These are phyloP conservation scores for Cronartium quercuum DNA, from an alignment of 1,284 basidiomycete genomes.

Conservation along the genomic window DNA sequence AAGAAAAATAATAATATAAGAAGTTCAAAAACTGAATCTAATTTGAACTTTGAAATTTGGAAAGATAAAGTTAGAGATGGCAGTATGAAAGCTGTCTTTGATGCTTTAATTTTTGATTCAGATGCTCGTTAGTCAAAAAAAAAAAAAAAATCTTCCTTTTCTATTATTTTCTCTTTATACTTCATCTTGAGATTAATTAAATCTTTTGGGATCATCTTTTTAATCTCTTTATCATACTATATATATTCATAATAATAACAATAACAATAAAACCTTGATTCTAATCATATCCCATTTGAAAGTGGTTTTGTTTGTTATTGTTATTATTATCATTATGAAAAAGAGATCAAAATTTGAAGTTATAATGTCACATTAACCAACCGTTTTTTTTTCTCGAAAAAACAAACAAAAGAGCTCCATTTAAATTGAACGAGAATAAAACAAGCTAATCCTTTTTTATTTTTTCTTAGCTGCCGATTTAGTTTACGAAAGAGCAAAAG, in stretches of 20 bases:
- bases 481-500: conserved; percentile 58
- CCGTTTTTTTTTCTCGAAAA: not conserved
- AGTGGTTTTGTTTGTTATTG: too few relatives aligned
- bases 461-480: conserved; percentile 57
- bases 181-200: too few relatives aligned
- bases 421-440: conserved; percentile 10
- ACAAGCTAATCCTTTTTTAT: not conserved
- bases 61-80: conserved; percentile 75
- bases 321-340: too few relatives aligned
- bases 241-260: too few relatives aligned
- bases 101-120: conserved; percentile 77
- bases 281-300: too few relatives aligned
- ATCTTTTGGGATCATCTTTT: too few relatives aligned
- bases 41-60: conserved; percentile 43
- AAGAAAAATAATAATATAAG: not conserved
- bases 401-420: not conserved
- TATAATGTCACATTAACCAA: not conserved
- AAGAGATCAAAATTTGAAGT: too few relatives aligned
- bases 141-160: not conserved
- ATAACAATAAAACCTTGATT: too few relatives aligned
- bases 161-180: not conserved
- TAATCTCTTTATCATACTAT: too few relatives aligned
- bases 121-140: conserved; percentile 63
- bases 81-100: conserved; percentile 83
- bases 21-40: conserved; percentile 25